These are phyloP conservation scores for Diddensiella santjacobensis DNA, from an alignment of 805 yeast genomes.

Conservation along the genomic window DNA sequence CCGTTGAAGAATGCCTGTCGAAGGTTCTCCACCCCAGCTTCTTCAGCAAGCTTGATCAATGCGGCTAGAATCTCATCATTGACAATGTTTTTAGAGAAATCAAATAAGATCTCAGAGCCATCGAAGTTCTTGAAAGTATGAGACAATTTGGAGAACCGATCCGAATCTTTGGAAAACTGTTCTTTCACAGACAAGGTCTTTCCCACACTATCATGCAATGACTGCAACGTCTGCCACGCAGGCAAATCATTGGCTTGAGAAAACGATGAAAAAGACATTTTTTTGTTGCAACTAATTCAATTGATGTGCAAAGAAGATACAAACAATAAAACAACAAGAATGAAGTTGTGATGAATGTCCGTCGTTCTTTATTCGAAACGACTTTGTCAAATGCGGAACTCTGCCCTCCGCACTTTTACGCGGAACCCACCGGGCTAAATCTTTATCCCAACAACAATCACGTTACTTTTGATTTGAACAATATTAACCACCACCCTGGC, in stretches of 20 bases:
- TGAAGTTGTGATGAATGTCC: too few relatives aligned
- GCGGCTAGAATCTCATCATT: constrained; percentile 72
- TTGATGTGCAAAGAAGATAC: too few relatives aligned
- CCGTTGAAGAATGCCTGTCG: constrained; percentile 93
- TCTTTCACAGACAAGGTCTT: constrained; percentile 68
- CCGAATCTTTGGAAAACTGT: constrained; percentile 70
- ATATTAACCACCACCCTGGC: too few relatives aligned
- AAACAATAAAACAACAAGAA: too few relatives aligned
- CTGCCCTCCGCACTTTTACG: neutral
- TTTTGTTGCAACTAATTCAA: too few relatives aligned
- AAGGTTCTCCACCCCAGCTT: constrained; percentile 80
- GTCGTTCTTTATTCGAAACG: too few relatives aligned
- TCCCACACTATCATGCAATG: constrained; percentile 65
- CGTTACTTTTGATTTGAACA: too few relatives aligned
- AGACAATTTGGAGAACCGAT: constrained; percentile 72
- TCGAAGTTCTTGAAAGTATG: constrained; percentile 79
- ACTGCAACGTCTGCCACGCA: constrained; percentile 78
- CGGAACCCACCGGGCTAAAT: too few relatives aligned
- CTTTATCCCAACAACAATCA: too few relatives aligned
- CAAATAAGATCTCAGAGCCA: constrained; percentile 85
- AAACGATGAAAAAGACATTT: constrained; percentile 43
- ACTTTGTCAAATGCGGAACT: neutral
- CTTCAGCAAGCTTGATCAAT: constrained; percentile 77
- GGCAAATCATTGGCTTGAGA: constrained; percentile 68
- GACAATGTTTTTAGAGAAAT: constrained; percentile 90